Conservation (phyloP, 192 early-diverging fungal species). For the Coemansia sp. region DNA sequence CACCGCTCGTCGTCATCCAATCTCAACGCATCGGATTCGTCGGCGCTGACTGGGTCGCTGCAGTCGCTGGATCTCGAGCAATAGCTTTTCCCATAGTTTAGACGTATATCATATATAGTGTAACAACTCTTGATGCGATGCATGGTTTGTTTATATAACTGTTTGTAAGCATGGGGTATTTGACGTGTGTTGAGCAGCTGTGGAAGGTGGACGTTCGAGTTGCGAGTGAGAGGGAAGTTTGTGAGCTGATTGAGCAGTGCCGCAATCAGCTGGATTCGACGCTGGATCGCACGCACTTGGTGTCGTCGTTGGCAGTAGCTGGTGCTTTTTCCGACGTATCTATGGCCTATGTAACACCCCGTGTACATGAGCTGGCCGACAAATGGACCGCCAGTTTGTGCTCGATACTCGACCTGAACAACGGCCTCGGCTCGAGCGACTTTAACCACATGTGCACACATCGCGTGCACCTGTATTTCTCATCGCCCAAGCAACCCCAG, state of each 20-base stretch:
- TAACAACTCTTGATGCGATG: not conserved
- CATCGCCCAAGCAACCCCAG: not conserved
- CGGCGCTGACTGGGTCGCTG: slow-evolving; percentile 9
- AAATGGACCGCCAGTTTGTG: slow-evolving; percentile 15
- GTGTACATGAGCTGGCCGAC: slow-evolving; percentile 3
- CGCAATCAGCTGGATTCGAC: not conserved
- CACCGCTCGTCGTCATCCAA: slow-evolving; percentile 26
- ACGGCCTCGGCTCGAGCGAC: not conserved
- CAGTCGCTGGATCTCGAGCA: slow-evolving; percentile 27
- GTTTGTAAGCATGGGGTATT: not conserved
- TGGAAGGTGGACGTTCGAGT: not conserved
- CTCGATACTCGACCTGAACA: slow-evolving; percentile 1
- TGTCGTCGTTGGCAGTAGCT: slow-evolving; percentile 29
- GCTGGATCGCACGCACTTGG: slow-evolving; percentile 5
- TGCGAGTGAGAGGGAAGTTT: not conserved
- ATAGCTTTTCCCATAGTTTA: slow-evolving; percentile 7
- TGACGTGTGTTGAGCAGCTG: not conserved
- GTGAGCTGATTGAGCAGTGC: not conserved
- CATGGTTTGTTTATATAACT: not conserved
- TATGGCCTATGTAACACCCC: slow-evolving; percentile 23
- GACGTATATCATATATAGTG: not conserved
- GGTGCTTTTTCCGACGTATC: slow-evolving; percentile 12
- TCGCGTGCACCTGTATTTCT: slow-evolving; percentile 41
- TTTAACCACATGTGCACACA: slow-evolving; percentile 16
- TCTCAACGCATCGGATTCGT: not conserved